phyloP scores from a whole-genome alignment of 2,329 filamentous ascomycete genomes.

The Trichoderma polysporum region DNA sequence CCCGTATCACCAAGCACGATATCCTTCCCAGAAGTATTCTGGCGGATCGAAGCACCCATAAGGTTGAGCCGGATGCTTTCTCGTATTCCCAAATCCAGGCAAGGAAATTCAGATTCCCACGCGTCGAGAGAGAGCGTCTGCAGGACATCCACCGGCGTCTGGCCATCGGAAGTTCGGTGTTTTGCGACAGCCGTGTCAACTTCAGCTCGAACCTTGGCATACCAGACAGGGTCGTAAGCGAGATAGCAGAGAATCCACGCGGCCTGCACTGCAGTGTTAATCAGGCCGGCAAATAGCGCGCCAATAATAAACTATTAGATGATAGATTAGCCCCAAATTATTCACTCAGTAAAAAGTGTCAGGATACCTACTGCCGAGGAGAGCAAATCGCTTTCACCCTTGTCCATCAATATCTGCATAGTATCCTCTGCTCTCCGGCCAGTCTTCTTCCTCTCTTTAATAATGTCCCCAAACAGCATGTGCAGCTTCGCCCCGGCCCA shows the following conservation, averaged over 20 bases:
- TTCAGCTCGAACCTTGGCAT: constrained; percentile 44
- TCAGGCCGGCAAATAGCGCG: constrained; percentile 54
- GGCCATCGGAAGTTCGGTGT: constrained; percentile 36
- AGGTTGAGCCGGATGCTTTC: constrained; percentile 54
- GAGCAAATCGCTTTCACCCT: constrained; percentile 44
- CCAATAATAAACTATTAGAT: constrained; percentile 49
- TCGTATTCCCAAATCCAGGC: constrained; percentile 50
- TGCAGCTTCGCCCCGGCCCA: constrained; percentile 49
- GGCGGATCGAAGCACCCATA: constrained; percentile 50
- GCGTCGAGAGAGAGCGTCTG: constrained; percentile 47
- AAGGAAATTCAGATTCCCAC: constrained; percentile 56
- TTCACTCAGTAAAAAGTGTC: background rate
- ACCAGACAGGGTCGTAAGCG: constrained; percentile 47
- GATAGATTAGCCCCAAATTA: background rate
- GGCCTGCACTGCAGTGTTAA: constrained; percentile 58
- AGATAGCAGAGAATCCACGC: constrained; percentile 54
- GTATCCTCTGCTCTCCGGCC: constrained; percentile 49
- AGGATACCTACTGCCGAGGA: constrained; percentile 41
- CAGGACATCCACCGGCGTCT: constrained; percentile 40
- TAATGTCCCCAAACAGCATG: constrained; percentile 47
- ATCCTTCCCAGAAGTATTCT: constrained; percentile 47
- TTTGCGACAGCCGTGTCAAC: constrained; percentile 45
- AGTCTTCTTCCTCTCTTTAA: constrained; percentile 44
- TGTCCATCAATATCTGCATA: constrained; percentile 54
- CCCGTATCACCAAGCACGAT: constrained; percentile 45